Evolutionary conservation across 2,329 filamentous ascomycete genomes (phyloP).

Genomic region (Dactylellina haptotyla): DNA sequence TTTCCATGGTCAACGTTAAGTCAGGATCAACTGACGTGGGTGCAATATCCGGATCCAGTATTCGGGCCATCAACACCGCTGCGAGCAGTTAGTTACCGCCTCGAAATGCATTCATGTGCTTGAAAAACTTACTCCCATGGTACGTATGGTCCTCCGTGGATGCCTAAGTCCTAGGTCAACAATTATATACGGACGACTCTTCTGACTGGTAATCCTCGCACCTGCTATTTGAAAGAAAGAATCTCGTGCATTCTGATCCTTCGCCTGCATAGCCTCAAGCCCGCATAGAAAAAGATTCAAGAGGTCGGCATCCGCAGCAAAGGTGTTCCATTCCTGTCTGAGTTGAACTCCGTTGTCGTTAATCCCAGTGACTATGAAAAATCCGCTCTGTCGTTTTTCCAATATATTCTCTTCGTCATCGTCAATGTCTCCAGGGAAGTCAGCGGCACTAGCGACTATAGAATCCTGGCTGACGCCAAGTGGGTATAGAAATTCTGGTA

Average conservation of each 20-base stretch:
- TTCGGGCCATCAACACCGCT: constrained; percentile 23
- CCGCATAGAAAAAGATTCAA: constrained; percentile 47
- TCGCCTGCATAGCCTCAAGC: constrained; percentile 43
- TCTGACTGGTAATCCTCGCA: too few relatives aligned
- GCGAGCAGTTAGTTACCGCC: constrained; percentile 3
- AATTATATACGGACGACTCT: too few relatives aligned
- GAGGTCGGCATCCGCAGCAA: constrained; percentile 30
- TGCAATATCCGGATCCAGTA: constrained; percentile 33
- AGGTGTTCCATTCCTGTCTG: constrained; percentile 35
- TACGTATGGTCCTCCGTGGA: constrained; percentile 44
- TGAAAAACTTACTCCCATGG: constrained; percentile 41
- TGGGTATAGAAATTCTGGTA: constrained; percentile 10
- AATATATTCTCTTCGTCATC: not conserved
- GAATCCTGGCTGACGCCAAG: not conserved
- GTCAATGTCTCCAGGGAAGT: not conserved
- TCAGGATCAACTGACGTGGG: constrained; percentile 28
- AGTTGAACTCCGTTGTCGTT: constrained; percentile 33
- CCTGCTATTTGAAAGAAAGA: constrained; percentile 44
- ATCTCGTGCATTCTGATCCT: constrained; percentile 23
- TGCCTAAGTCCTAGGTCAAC: constrained; percentile 32
- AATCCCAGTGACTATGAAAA: constrained; percentile 34
- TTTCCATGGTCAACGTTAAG: not conserved
- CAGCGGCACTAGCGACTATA: not conserved
- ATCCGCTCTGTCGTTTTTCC: constrained; percentile 31
- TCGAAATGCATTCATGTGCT: not conserved